phyloP scores from a whole-genome alignment of 129 eudicot species.

The Lonicera japonica region DNA sequence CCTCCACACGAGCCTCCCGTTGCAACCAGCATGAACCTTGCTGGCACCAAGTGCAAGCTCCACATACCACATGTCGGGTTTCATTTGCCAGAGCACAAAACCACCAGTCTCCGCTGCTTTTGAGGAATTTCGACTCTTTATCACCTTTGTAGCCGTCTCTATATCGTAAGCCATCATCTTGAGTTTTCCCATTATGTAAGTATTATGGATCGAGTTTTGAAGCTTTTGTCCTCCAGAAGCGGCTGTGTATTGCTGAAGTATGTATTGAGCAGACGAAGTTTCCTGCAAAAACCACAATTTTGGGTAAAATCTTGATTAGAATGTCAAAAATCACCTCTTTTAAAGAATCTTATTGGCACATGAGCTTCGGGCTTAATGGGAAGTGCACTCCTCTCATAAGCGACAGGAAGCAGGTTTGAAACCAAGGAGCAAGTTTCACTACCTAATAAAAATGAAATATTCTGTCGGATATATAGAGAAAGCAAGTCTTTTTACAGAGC shows the following conservation, averaged over 20 bases:
- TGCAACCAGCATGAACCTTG: slow-evolving; percentile 93
- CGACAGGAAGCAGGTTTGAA: too few relatives aligned
- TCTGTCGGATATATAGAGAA: too few relatives aligned
- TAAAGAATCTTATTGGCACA: too few relatives aligned
- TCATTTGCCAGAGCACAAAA: slow-evolving; percentile 93
- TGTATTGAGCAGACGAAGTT: slow-evolving; percentile 95
- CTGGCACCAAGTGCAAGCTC: slow-evolving; percentile 91
- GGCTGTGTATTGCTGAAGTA: slow-evolving; percentile 84
- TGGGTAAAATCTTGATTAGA: too few relatives aligned
- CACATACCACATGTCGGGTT: slow-evolving; percentile 93
- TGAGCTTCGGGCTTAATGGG: too few relatives aligned
- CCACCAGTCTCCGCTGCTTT: slow-evolving; percentile 76
- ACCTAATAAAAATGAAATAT: too few relatives aligned
- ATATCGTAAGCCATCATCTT: slow-evolving; percentile 81
- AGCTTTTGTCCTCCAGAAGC: slow-evolving; percentile 84
- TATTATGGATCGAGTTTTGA: slow-evolving; percentile 61
- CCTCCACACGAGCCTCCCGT: slow-evolving; percentile 95
- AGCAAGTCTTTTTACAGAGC: too few relatives aligned
- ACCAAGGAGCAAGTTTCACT: too few relatives aligned
- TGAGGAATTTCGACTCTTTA: slow-evolving; percentile 63
- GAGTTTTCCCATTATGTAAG: slow-evolving; percentile 85
- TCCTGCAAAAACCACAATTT: slow-evolving; percentile 50
- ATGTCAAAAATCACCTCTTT: too few relatives aligned
- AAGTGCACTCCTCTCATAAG: too few relatives aligned
- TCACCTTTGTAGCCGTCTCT: slow-evolving; percentile 80